phyloP scores from a whole-genome alignment of 495 filamentous ascomycete genomes.

The Aspergillus hancockii region DNA sequence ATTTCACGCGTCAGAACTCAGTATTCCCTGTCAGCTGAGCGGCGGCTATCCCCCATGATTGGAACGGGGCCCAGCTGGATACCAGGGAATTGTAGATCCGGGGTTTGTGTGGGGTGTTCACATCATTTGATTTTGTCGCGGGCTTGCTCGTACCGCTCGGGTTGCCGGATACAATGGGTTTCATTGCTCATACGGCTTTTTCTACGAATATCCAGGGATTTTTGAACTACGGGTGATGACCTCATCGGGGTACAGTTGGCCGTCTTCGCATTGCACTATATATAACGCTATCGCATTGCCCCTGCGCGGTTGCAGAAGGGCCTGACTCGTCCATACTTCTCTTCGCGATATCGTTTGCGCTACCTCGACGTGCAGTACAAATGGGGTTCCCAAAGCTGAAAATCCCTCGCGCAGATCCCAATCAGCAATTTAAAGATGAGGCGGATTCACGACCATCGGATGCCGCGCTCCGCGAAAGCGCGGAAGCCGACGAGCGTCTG shows the following conservation, averaged over 20 bases:
- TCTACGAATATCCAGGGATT: neutral
- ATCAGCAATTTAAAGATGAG: neutral
- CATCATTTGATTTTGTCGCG: neutral
- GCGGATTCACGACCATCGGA: neutral
- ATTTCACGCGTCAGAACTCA: neutral
- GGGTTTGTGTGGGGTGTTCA: neutral
- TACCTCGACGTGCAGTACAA: neutral
- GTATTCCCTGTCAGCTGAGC: neutral
- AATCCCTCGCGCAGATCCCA: neutral
- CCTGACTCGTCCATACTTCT: no score
- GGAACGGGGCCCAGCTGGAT: neutral
- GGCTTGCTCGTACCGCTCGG: neutral
- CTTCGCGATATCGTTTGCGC: neutral
- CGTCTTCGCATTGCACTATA: neutral
- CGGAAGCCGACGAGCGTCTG: conserved; percentile 1
- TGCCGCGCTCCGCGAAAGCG: neutral
- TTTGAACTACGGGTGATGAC: neutral
- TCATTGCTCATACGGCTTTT: neutral
- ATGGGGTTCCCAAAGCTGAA: conserved; percentile 6
- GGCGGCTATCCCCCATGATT: neutral
- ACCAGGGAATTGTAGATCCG: neutral
- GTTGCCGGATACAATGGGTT: neutral
- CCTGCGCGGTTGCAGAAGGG: no score
- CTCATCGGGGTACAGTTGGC: neutral
- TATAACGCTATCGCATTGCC: neutral